Evolutionary conservation across 768 basidiomycete genomes (phyloP).

Genomic region (Tricholoma sp.): DNA sequence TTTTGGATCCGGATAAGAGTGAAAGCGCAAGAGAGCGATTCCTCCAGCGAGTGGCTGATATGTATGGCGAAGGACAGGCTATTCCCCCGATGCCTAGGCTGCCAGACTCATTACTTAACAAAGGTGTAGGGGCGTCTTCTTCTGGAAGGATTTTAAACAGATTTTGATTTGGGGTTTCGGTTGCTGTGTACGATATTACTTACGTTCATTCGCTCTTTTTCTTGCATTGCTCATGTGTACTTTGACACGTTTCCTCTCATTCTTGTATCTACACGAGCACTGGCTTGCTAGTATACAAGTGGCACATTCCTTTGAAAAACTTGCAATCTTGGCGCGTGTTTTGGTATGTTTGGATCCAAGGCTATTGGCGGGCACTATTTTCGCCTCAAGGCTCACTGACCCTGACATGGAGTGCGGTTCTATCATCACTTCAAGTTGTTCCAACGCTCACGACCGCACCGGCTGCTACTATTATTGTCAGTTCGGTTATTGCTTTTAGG

Average conservation of each 20-base stretch:
- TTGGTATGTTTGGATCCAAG: no score
- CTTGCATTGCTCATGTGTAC: not conserved
- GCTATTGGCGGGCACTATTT: no score
- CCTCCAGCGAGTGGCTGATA: conserved; percentile 45
- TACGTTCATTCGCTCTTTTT: not conserved
- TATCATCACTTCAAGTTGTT: no score
- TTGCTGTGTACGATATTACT: not conserved
- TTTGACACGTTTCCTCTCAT: not conserved
- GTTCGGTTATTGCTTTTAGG: no score
- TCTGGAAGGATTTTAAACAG: conserved; percentile 24
- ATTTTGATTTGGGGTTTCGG: conserved; percentile 15
- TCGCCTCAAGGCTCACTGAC: no score
- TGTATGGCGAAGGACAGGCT: conserved; percentile 33
- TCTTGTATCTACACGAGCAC: not conserved
- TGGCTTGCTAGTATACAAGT: not conserved
- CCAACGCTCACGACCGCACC: no score
- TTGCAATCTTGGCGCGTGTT: not conserved
- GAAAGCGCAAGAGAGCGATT: conserved; percentile 44
- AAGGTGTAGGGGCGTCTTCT: conserved; percentile 3
- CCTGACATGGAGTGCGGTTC: no score
- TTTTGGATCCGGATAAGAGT: conserved; percentile 51
- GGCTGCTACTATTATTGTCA: no score
- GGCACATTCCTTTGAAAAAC: not conserved
- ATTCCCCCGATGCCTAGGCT: conserved; percentile 44
- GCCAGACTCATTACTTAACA: conserved; percentile 25